Conservation (phyloP, 2,329 filamentous ascomycete species). For the Hymenoscyphus albidus region DNA sequence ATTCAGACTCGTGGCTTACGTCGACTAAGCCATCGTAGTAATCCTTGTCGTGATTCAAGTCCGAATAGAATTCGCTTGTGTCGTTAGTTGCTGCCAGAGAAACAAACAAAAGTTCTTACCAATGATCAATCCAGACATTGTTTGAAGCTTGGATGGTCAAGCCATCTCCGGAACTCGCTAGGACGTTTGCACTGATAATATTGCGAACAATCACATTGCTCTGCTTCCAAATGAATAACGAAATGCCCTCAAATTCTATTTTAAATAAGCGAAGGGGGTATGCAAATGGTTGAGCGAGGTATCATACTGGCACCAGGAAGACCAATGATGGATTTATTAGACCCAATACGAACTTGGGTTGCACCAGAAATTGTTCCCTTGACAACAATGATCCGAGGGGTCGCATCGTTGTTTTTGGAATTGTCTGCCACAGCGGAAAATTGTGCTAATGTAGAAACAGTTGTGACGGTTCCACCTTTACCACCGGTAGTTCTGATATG, state of each 20-base stretch:
- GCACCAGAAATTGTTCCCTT: constrained; percentile 35
- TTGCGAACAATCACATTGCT: constrained; percentile 56
- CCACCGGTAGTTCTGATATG: constrained; percentile 42
- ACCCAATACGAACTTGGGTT: constrained; percentile 23
- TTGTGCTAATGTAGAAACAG: constrained; percentile 43
- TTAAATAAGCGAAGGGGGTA: not conserved
- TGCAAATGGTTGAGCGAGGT: not conserved
- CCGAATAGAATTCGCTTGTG: constrained; percentile 38
- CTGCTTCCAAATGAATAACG: constrained; percentile 44
- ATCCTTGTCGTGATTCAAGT: constrained; percentile 40
- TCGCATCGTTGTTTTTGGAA: constrained; percentile 40
- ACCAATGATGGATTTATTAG: constrained; percentile 49
- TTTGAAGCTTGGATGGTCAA: constrained; percentile 46
- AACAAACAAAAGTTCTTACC: constrained; percentile 9
- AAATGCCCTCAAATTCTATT: constrained; percentile 41
- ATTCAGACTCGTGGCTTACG: constrained; percentile 43
- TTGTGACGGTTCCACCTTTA: constrained; percentile 42
- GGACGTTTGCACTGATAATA: constrained; percentile 48
- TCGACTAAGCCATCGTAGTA: constrained; percentile 43
- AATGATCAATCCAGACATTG: constrained; percentile 48
- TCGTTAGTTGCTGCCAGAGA: not conserved
- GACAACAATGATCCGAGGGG: constrained; percentile 42
- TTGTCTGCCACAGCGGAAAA: constrained; percentile 38
- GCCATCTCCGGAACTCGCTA: constrained; percentile 45
- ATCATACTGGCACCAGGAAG: constrained; percentile 38